Evolutionary conservation across 352 stramenopile species (phyloP).

Genomic region (Pythium rishiriense): DNA sequence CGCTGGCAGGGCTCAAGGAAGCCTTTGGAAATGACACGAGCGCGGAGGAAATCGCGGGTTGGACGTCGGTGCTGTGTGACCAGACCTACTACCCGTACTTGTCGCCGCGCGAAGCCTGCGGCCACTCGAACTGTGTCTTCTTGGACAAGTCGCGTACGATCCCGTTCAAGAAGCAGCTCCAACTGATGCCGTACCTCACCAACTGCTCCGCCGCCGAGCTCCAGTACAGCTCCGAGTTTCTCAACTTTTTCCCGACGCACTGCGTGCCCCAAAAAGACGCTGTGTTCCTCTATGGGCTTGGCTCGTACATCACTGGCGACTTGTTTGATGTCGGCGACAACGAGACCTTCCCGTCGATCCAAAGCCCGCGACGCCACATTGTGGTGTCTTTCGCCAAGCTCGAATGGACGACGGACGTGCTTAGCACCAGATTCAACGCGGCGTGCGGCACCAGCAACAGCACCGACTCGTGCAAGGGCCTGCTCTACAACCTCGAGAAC

Average conservation of each 20-base stretch:
- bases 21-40: neutral
- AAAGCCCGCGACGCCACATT: slow-evolving; percentile 8
- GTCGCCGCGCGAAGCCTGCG: slow-evolving; percentile 27
- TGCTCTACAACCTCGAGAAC: slow-evolving; percentile 14
- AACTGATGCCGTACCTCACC: slow-evolving; percentile 36
- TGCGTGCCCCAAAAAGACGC: slow-evolving; percentile 31
- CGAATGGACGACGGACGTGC: slow-evolving; percentile 9
- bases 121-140: slow-evolving; percentile 39
- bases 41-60: neutral
- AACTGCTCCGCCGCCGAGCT: slow-evolving; percentile 37
- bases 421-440: slow-evolving; percentile 12
- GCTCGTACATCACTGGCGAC: slow-evolving; percentile 32
- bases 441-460: neutral
- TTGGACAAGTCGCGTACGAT: slow-evolving; percentile 32
- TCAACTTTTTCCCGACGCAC: slow-evolving; percentile 27
- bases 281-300: slow-evolving; percentile 34
- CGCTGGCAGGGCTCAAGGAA: slow-evolving; percentile 1
- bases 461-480: neutral
- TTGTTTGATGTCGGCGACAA: slow-evolving; percentile 7
- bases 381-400: slow-evolving; percentile 20
- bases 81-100: slow-evolving; percentile 36
- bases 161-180: slow-evolving; percentile 39
- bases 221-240: slow-evolving; percentile 36
- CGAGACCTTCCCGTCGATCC: neutral
- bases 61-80: slow-evolving; percentile 27